A percentile compares a stretch with the other conserved stretches of the same genome.
phyloP scores from a whole-genome alignment of 106 monocot genomes.

The Ottelia alismoides region DNA sequence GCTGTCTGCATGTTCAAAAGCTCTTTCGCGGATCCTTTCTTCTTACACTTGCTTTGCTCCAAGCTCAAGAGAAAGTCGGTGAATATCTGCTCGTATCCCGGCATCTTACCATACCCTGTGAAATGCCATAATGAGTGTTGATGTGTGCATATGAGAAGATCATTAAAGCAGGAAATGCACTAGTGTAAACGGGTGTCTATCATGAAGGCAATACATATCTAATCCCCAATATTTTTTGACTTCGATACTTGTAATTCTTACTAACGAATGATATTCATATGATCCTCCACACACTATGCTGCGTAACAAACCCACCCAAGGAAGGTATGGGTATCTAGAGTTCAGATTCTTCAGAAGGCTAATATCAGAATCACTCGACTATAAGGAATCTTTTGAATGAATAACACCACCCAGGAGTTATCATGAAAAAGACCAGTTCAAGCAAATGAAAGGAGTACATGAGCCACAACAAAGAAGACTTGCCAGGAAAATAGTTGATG shows the following conservation, averaged over 20 bases:
- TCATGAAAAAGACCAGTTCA: neutral
- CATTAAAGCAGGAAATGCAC: neutral
- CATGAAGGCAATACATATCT: too few relatives aligned
- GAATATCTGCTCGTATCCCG: constrained; percentile 18
- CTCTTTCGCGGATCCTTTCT: neutral
- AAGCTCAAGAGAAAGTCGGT: constrained; percentile 16
- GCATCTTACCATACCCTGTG: constrained; percentile 21
- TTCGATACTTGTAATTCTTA: too few relatives aligned
- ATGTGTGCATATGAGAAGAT: neutral
- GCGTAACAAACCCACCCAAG: too few relatives aligned
- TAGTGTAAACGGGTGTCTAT: too few relatives aligned
- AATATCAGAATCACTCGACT: too few relatives aligned
- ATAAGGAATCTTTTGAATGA: too few relatives aligned
- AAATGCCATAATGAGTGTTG: neutral
- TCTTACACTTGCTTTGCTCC: constrained; percentile 8
- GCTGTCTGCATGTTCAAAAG: neutral
- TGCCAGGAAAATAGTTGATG: constrained; percentile 93
- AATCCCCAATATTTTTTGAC: too few relatives aligned
- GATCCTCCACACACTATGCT: too few relatives aligned
- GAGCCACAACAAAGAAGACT: constrained; percentile 1
- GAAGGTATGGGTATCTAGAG: neutral
- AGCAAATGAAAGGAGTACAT: neutral
- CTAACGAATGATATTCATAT: too few relatives aligned
- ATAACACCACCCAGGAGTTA: too few relatives aligned
- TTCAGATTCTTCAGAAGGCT: neutral